Base-by-base conservation (phyloP, 495 filamentous ascomycete genomes). In the Neurospora tetrasperma region DNA sequence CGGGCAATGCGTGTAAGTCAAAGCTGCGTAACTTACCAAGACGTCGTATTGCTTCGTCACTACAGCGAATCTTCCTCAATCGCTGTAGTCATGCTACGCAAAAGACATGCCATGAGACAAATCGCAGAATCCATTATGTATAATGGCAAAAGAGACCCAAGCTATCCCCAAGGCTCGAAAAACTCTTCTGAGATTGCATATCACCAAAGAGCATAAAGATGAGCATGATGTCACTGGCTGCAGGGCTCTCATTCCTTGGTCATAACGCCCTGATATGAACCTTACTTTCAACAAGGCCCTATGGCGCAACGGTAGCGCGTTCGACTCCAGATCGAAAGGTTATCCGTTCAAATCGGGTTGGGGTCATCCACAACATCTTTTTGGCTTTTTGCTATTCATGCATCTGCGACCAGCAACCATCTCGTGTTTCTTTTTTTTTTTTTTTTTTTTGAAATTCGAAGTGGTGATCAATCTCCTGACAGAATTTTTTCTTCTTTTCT, bases 301-400 rank as follows among this genome's bases (percentile, higher is more conserved):
- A 31, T 75, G 77, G 78, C 77, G 80, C 81, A 83, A 83, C 79
- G 81, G 81, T 79, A 83, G 81, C 80, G 35, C 35, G 35, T 38
- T 38, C 35, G 35, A 38, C 35, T 38, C 35, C 35, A 38, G 35
- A 38, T 38, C 35, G 35, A 38, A 38, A 38, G 35, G 35, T 38
- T 38, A 38, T 38, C 35, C 35, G 35, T 38, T 38, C 35, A 38
- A 38, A 38, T 38, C 35, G 71, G 76, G 73, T 72, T 35, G 66
- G 74, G 69, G 59, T 74, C 78, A 78, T 11, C 27, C 5, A 23
- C 54, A 70, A 35, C 0, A 35, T 9, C 54, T 62, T 62, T 62
- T 62, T 62, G 12, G 7, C 54, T 9, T 62, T 35, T 62, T 1
- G 2, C 14, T 0, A 12, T 35, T 35, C 14, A 31, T 62, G 0